phyloP scores from a whole-genome alignment of 768 basidiomycete species.

The Panellus pusillus region DNA sequence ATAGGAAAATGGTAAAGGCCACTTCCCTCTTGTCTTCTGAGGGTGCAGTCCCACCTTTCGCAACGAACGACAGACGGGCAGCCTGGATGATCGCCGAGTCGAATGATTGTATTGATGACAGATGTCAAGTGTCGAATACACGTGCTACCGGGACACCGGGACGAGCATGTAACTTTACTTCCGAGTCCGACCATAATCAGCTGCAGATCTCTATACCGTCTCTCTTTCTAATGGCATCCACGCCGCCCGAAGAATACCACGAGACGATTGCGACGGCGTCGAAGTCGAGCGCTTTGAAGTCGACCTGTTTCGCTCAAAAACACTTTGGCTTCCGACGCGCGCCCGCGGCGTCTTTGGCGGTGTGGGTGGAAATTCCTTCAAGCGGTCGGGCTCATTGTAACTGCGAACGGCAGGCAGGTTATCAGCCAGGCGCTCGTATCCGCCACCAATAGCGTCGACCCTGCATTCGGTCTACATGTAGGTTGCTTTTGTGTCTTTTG shows the following conservation, averaged over 20 bases:
- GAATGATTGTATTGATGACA: too few species aligned
- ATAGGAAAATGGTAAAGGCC: too few species aligned
- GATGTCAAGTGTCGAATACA: too few species aligned
- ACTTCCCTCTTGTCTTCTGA: too few species aligned
- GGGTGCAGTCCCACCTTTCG: too few species aligned
- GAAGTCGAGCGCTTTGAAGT: conserved; percentile 79
- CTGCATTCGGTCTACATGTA: conserved; percentile 70
- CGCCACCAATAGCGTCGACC: conserved; percentile 72
- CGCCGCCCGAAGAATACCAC: conserved; percentile 23
- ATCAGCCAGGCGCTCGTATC: conserved; percentile 85
- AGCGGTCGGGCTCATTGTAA: background rate
- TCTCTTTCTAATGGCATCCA: conserved; percentile 1
- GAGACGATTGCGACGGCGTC: conserved; percentile 69
- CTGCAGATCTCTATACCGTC: background rate
- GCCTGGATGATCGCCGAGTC: too few species aligned
- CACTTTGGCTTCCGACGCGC: conserved; percentile 58
- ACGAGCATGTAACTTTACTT: too few species aligned
- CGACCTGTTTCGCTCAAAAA: conserved; percentile 77
- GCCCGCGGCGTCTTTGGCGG: conserved; percentile 84
- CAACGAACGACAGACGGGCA: too few species aligned
- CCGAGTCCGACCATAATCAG: background rate
- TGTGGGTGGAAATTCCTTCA: conserved; percentile 27
- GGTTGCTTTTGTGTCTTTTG: conserved; percentile 29
- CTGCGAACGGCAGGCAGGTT: conserved; percentile 51
- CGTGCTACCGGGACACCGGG: too few species aligned